A percentile compares a stretch with the other conserved stretches of the same genome.
These are phyloP conservation scores for Biancaea sappan DNA, from an alignment of 306 rosid genomes.

Conservation along the genomic window DNA sequence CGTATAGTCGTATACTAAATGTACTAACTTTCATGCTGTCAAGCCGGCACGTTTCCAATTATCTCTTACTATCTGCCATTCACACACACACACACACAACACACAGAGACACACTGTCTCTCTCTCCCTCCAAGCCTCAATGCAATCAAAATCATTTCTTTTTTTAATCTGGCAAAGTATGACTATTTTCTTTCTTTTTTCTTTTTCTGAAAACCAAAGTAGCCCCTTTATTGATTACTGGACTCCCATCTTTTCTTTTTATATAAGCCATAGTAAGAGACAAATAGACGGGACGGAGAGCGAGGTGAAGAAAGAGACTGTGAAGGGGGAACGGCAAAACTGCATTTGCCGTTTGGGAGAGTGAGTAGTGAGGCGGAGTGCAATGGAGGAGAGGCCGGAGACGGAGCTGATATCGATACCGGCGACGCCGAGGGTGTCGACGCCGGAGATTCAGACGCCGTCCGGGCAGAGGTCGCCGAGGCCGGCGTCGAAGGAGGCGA, in stretches of 20 bases:
- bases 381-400: conserved; percentile 95
- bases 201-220: neutral
- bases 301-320: neutral
- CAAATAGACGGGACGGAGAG: neutral
- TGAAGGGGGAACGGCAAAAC: neutral
- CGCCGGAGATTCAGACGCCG: conserved; percentile 93
- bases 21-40: neutral
- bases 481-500: conserved; percentile 73
- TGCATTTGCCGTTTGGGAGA: neutral
- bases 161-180: neutral
- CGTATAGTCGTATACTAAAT: neutral
- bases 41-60: neutral
- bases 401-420: conserved; percentile 96
- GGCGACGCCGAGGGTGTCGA: conserved; percentile 90
- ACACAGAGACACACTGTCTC: no score
- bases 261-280: neutral
- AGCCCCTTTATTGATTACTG: neutral
- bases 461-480: conserved; percentile 96
- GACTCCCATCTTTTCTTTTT: neutral
- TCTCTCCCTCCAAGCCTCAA: neutral
- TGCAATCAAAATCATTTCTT: neutral
- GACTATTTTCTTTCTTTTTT: neutral
- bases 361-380: neutral
- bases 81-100: no score
- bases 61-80: neutral